Evolutionary conservation across 2,329 filamentous ascomycete genomes (phyloP).

Genomic region (Diaporthe citrichinensis): DNA sequence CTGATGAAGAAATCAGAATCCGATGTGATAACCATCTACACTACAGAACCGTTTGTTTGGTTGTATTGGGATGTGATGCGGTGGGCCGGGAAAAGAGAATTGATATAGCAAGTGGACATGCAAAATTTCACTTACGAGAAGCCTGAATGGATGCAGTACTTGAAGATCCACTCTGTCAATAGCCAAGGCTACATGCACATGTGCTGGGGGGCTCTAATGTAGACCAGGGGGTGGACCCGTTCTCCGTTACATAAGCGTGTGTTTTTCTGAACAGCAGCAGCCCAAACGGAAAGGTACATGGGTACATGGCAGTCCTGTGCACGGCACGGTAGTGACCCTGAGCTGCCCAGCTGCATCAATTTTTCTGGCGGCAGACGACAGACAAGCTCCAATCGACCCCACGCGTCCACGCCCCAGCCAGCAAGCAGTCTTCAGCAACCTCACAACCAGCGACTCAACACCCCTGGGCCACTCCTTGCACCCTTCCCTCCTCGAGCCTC

Average conservation of each 20-base stretch:
- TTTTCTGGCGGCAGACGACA: constrained; percentile 35
- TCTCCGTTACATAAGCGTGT: constrained; percentile 9
- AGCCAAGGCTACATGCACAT: constrained; percentile 3
- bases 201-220: background rate
- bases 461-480: constrained; percentile 18
- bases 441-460: constrained; percentile 19
- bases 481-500: background rate
- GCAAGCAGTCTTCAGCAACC: constrained; percentile 31
- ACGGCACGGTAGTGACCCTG: constrained; percentile 20
- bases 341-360: constrained; percentile 35
- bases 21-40: constrained; percentile 33
- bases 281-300: constrained; percentile 12
- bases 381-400: constrained; percentile 37
- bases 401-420: constrained; percentile 35
- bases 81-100: background rate
- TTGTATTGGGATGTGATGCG: background rate
- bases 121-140: background rate
- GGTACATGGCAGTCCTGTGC: constrained; percentile 3
- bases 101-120: background rate
- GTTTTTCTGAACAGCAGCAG: background rate
- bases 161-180: background rate
- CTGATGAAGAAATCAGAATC: background rate
- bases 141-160: background rate
- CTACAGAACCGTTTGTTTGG: background rate
- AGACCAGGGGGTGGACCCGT: background rate